Conservation (phyloP, 352 stramenopile genomes). For the Peronospora belbahrii region DNA sequence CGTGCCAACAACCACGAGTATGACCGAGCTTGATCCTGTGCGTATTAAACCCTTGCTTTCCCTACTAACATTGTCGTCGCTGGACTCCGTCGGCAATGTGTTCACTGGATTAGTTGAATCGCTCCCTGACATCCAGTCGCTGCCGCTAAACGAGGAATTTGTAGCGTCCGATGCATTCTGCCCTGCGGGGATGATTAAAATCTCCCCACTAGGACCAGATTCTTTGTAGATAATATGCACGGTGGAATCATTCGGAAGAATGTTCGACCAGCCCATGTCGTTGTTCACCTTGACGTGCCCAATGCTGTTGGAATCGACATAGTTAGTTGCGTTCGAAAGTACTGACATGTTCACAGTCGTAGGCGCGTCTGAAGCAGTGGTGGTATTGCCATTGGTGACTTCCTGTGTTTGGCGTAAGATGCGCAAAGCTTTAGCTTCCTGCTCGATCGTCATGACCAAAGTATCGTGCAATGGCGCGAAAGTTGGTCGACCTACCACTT, state of each 20-base stretch:
- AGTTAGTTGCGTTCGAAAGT: conserved; percentile 25
- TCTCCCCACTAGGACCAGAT: conserved; percentile 24
- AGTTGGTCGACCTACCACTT: background rate
- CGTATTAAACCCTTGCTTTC: conserved; percentile 4
- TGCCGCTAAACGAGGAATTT: conserved; percentile 11
- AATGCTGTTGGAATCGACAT: conserved; percentile 17
- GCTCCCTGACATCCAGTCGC: conserved; percentile 8
- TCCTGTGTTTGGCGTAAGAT: conserved; percentile 4
- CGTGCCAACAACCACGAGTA: conserved; percentile 22
- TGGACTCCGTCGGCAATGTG: conserved; percentile 21
- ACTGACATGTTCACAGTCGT: conserved; percentile 26
- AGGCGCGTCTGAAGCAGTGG: conserved; percentile 2
- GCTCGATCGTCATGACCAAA: conserved; percentile 5
- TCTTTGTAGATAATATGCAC: conserved; percentile 38
- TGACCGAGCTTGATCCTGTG: conserved; percentile 15
- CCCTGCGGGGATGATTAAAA: conserved; percentile 28
- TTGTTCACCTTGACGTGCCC: conserved; percentile 30
- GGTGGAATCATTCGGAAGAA: conserved; percentile 35
- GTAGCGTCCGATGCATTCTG: conserved; percentile 6
- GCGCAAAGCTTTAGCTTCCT: background rate
- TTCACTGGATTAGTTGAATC: conserved; percentile 10
- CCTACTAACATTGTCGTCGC: conserved; percentile 7
- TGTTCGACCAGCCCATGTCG: conserved; percentile 26
- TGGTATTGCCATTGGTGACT: conserved; percentile 3
- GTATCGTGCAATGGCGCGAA: background rate